Base-by-base conservation (phyloP, 352 stramenopile genomes). In the Globisporangium carolinianum region DNA sequence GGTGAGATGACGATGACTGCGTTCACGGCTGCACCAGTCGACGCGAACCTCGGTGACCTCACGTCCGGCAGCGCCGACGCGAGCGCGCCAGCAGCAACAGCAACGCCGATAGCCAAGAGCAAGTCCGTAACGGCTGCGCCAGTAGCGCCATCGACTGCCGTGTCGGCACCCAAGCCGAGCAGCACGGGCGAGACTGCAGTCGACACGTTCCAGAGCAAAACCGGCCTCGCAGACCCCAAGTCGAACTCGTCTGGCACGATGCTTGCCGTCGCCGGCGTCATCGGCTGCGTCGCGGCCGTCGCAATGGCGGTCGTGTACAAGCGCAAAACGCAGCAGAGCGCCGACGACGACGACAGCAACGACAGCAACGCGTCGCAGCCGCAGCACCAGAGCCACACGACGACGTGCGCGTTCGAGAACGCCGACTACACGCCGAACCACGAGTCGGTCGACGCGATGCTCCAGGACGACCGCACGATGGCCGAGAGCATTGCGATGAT, bases 181-280 rank as follows among this genome's bases (percentile, higher is more conserved):
- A 46, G 7, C 12, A 14, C 55, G 1, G 46, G 45, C 48, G 58
- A 63, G 45, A 57, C 53, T 1, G 58, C 58, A 4, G 58, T 63
- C 15, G 58, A 63, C 45, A 59, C 58, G 52, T 63, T 63, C 45
- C 47, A 58, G 51, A 63, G 45, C 17, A 55, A 53, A 6, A 53
- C 32, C 0, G 12, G 36, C 35, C 32, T 55, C 52, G 32, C 42
- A 15, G 43, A 47, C 4, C 8, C n/a, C 15, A 55, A 37, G 17
- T 35, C 47, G 18, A 18, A 47, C 14, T 8, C 18, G 7, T 55
- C 17, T 37, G 24, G 50, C 5, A 17, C 53, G 36, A 9, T 63
- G 6, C 53, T 63, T n/a, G 58, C 1, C 3, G 7, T 47, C 6
- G 37, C 37, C 10, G 51, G 36, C 5, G 41, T 18, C 4, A 41